A percentile compares a stretch with the other conserved stretches of the same genome.
phyloP scores from a whole-genome alignment of 1,139 yeast species.

The Arxiozyma telluris region DNA sequence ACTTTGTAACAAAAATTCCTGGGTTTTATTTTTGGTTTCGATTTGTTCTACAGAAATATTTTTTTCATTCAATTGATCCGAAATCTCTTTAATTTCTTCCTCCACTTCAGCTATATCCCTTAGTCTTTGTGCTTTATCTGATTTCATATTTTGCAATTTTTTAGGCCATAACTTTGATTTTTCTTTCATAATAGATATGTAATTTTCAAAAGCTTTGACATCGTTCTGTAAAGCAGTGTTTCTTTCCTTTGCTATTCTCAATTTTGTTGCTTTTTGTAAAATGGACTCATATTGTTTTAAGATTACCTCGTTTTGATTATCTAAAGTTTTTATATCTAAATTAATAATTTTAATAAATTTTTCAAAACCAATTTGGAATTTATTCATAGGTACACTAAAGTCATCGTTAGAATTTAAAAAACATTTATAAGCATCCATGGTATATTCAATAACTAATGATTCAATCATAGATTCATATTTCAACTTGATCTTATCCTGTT shows the following conservation, averaged over 20 bases:
- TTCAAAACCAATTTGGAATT: slow-evolving; percentile 49
- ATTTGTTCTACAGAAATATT: slow-evolving; percentile 56
- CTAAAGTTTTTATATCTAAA: slow-evolving; percentile 39
- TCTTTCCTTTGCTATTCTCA: slow-evolving; percentile 44
- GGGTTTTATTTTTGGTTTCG: slow-evolving; percentile 44
- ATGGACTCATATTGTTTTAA: slow-evolving; percentile 29
- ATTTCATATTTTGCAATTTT: slow-evolving; percentile 45
- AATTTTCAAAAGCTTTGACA: slow-evolving; percentile 58
- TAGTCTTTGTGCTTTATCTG: slow-evolving; percentile 44
- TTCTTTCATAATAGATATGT: slow-evolving; percentile 56
- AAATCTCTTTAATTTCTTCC: slow-evolving; percentile 40
- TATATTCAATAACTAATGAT: slow-evolving; percentile 56
- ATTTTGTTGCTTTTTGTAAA: slow-evolving; percentile 34
- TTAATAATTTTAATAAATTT: slow-evolving; percentile 37
- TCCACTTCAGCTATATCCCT: slow-evolving; percentile 41
- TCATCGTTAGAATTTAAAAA: slow-evolving; percentile 60
- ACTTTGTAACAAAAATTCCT: slow-evolving; percentile 45
- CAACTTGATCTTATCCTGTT: slow-evolving; percentile 31
- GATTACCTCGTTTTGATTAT: slow-evolving; percentile 32
- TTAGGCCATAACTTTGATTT: slow-evolving; percentile 59
- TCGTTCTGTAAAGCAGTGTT: slow-evolving; percentile 64
- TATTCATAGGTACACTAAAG: slow-evolving; percentile 44
- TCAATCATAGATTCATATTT: slow-evolving; percentile 38
- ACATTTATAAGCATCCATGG: slow-evolving; percentile 56
- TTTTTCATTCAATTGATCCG: slow-evolving; percentile 40